These are phyloP conservation scores for Apiospora malaysiana DNA, from an alignment of 2,329 filamentous ascomycete species.

Conservation along the genomic window DNA sequence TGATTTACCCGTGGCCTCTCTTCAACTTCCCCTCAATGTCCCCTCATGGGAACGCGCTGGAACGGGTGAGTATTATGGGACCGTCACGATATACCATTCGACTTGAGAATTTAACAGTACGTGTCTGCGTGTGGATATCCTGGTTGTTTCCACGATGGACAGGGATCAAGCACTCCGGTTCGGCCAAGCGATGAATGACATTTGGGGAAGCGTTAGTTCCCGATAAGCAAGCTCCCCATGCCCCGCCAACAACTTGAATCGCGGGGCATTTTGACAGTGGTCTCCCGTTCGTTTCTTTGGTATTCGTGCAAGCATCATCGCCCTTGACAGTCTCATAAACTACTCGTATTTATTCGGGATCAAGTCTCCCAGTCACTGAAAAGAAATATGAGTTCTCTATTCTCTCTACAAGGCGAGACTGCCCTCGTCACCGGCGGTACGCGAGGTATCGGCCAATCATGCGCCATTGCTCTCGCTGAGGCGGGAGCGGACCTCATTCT, in stretches of 20 bases:
- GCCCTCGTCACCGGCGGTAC: slow-evolving; percentile 64
- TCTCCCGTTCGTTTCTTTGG: background rate
- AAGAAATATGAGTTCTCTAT: slow-evolving; percentile 42
- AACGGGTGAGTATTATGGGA: background rate
- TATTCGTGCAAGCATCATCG: background rate
- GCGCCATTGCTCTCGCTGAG: slow-evolving; percentile 63
- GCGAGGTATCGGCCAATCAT: slow-evolving; percentile 62
- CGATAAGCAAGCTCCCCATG: background rate
- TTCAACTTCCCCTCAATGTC: background rate
- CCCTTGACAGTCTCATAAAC: background rate
- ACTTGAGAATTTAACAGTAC: background rate
- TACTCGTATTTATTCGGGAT: no score
- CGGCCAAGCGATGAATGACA: background rate
- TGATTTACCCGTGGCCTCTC: background rate
- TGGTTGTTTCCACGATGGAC: background rate
- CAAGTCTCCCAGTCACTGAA: background rate
- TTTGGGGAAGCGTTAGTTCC: slow-evolving; percentile 12
- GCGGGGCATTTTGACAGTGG: background rate
- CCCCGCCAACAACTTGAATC: background rate
- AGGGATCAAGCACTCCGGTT: background rate
- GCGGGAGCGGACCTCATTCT: slow-evolving; percentile 63
- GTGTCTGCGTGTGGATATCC: background rate
- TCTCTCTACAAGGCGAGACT: slow-evolving; percentile 62
- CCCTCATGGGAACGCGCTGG: background rate
- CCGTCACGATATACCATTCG: background rate